Conservation (phyloP, 2,329 filamentous ascomycete genomes). For the Sclerotinia sclerotiorum region DNA sequence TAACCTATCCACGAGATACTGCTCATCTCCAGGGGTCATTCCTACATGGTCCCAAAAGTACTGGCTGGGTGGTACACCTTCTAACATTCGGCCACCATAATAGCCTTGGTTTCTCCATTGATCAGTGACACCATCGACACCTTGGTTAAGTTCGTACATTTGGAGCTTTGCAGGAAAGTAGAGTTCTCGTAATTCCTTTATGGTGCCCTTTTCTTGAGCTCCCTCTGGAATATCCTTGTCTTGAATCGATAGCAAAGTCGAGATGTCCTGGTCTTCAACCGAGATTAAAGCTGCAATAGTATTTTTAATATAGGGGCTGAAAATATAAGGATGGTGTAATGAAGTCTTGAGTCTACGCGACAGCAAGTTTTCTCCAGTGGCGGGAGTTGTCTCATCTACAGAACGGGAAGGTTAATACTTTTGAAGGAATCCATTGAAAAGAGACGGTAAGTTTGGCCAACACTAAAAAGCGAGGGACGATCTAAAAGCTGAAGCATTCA, state of each 20-base stretch:
- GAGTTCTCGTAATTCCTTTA: background rate
- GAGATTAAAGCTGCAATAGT: constrained; percentile 15
- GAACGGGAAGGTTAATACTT: background rate
- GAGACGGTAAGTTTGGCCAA: background rate
- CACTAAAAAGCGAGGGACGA: background rate
- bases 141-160: constrained; percentile 17
- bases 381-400: constrained; percentile 7
- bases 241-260: background rate
- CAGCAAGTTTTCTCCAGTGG: background rate
- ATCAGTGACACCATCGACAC: background rate
- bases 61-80: background rate
- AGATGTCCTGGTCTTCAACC: background rate
- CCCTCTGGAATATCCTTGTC: background rate
- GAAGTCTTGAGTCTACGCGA: constrained; percentile 19
- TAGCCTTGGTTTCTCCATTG: constrained; percentile 22
- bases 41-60: constrained; percentile 19
- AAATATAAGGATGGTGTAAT: constrained; percentile 22
- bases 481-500: background rate
- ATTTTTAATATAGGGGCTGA: constrained; percentile 17
- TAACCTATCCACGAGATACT: constrained; percentile 1
- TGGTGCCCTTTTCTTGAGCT: background rate
- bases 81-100: background rate
- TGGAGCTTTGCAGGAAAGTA: constrained; percentile 20
- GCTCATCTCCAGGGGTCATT: constrained; percentile 19
- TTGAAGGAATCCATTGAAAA: background rate